These are phyloP conservation scores for Diplogelasinospora grovesii DNA, from an alignment of 495 filamentous ascomycete genomes.

Conservation along the genomic window DNA sequence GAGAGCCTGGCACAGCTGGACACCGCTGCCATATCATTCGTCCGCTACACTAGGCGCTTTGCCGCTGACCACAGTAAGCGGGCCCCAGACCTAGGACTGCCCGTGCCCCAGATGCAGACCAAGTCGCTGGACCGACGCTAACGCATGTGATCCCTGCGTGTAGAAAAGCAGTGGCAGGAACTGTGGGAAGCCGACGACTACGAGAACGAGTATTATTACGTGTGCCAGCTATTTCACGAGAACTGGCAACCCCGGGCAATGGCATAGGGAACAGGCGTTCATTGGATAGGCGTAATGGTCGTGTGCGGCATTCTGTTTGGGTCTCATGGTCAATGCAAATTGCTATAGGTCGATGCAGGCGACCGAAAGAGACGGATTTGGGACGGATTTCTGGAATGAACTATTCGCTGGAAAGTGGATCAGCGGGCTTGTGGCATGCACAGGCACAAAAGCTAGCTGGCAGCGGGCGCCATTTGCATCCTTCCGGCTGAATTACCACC, in stretches of 20 bases:
- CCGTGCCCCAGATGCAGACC: background rate
- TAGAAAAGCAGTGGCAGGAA: slow-evolving; percentile 35
- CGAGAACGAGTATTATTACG: slow-evolving; percentile 45
- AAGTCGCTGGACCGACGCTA: slow-evolving; percentile 6
- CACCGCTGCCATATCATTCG: slow-evolving; percentile 29
- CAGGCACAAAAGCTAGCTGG: no score
- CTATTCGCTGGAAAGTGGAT: background rate
- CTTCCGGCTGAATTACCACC: no score
- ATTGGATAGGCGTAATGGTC: slow-evolving; percentile 3
- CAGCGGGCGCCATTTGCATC: no score
- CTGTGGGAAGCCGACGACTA: slow-evolving; percentile 30
- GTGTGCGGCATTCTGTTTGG: background rate
- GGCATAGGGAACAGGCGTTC: slow-evolving; percentile 21
- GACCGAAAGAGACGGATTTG: slow-evolving; percentile 11
- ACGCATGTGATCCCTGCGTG: background rate
- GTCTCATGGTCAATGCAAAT: background rate
- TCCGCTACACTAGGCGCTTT: slow-evolving; percentile 31
- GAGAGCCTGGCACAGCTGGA: slow-evolving; percentile 39
- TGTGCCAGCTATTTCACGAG: slow-evolving; percentile 46
- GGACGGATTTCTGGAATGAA: background rate
- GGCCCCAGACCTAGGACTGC: background rate
- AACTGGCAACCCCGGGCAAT: slow-evolving; percentile 43
- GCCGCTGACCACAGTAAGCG: slow-evolving; percentile 38
- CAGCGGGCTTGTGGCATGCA: background rate
- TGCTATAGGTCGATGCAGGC: slow-evolving; percentile 12